These are phyloP conservation scores for Ceratocystis colombiana DNA, from an alignment of 2,329 filamentous ascomycete species.

Conservation along the genomic window DNA sequence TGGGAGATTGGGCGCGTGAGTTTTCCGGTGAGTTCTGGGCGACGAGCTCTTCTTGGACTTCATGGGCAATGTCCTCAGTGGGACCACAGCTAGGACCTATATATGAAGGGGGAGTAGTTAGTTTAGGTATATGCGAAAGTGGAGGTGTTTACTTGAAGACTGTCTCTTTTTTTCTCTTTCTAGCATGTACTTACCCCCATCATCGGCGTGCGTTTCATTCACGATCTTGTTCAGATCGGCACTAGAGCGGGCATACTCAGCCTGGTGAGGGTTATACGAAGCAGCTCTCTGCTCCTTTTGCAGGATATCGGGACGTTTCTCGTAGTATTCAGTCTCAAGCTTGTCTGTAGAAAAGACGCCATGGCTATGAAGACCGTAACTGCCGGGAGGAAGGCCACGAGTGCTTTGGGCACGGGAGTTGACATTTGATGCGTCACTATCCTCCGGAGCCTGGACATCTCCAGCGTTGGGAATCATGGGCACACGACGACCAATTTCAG, in stretches of 20 bases:
- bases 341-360: slow-evolving; percentile 65
- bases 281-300: slow-evolving; percentile 61
- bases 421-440: slow-evolving; percentile 38
- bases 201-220: slow-evolving; percentile 45
- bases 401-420: slow-evolving; percentile 67
- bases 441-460: slow-evolving; percentile 78
- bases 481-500: slow-evolving; percentile 82
- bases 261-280: slow-evolving; percentile 43
- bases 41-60: slow-evolving; percentile 74
- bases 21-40: slow-evolving; percentile 60
- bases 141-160: not conserved
- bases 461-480: slow-evolving; percentile 89
- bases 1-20: slow-evolving; percentile 31
- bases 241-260: slow-evolving; percentile 76
- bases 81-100: slow-evolving; percentile 45
- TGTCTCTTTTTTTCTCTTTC: not conserved
- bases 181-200: slow-evolving; percentile 17
- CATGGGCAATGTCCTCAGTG: slow-evolving; percentile 81
- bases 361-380: slow-evolving; percentile 87
- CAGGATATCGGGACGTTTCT: slow-evolving; percentile 75
- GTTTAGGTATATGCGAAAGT: not conserved
- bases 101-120: slow-evolving; percentile 24
- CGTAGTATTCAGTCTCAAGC: slow-evolving; percentile 84
- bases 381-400: slow-evolving; percentile 64
- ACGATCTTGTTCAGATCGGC: slow-evolving; percentile 88